Conservation (phyloP, 2,329 filamentous ascomycete genomes). For the Bipolaris zeicola region DNA sequence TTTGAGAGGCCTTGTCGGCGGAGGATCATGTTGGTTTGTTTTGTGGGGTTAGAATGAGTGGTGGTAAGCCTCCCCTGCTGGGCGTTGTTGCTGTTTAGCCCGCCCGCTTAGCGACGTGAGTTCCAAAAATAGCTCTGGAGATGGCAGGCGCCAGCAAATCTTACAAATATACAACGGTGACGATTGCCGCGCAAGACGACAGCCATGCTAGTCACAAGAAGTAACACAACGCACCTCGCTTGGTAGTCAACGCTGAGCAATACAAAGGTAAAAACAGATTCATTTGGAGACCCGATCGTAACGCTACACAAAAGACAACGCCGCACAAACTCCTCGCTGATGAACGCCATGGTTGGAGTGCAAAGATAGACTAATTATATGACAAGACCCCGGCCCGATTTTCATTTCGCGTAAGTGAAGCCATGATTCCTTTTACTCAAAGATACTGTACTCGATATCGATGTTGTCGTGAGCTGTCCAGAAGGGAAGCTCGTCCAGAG, state of each 20-base stretch:
- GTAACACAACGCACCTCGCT: neutral
- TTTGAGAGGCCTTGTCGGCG: neutral
- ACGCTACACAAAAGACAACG: constrained; percentile 7
- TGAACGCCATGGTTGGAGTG: neutral
- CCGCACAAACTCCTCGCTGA: constrained; percentile 7
- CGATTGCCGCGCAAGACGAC: neutral
- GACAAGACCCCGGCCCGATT: neutral
- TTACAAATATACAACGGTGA: constrained; percentile 1
- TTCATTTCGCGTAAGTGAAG: neutral
- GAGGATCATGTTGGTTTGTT: neutral
- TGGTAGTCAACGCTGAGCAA: constrained; percentile 4
- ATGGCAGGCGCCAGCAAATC: neutral
- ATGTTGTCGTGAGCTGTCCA: constrained; percentile 40
- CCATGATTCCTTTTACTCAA: constrained; percentile 18
- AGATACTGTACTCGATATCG: constrained; percentile 31
- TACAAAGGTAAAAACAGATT: constrained; percentile 9
- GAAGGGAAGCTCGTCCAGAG: constrained; percentile 47
- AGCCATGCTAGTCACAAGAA: constrained; percentile 27
- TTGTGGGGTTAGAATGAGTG: constrained; percentile 2
- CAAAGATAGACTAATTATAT: neutral
- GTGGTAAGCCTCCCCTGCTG: constrained; percentile 2
- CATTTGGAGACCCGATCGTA: neutral
- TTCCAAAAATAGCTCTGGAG: constrained; percentile 12
- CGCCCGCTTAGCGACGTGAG: constrained; percentile 21
- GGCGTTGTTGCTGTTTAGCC: constrained; percentile 6